phyloP scores from a whole-genome alignment of 2,329 filamentous ascomycete species.

The Dothideomycetes sp. region DNA sequence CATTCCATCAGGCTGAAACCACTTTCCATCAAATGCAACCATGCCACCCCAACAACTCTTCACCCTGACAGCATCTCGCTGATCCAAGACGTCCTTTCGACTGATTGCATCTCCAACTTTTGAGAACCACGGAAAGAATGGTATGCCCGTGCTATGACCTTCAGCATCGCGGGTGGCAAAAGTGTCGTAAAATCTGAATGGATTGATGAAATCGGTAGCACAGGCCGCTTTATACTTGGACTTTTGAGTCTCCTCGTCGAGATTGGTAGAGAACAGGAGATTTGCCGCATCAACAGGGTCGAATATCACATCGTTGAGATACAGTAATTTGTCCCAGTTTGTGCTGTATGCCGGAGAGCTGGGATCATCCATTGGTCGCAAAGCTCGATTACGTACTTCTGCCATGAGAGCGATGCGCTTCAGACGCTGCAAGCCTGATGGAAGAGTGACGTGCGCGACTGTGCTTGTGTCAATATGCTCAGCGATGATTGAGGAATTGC shows the following conservation, averaged over 20 bases:
- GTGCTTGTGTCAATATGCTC: conserved; percentile 47
- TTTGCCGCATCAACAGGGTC: conserved; percentile 48
- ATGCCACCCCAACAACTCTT: conserved; percentile 71
- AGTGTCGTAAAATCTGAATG: conserved; percentile 61
- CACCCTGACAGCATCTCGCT: conserved; percentile 55
- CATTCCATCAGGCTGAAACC: conserved; percentile 35
- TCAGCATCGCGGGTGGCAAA: conserved; percentile 60
- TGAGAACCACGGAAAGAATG: conserved; percentile 59
- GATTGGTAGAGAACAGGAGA: conserved; percentile 53
- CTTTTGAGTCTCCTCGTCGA: conserved; percentile 36
- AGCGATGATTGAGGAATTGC: conserved; percentile 42
- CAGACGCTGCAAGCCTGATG: conserved; percentile 50
- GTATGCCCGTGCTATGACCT: conserved; percentile 51
- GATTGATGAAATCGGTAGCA: conserved; percentile 57
- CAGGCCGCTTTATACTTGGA: conserved; percentile 56
- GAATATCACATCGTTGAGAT: conserved; percentile 58
- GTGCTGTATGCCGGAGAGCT: conserved; percentile 31
- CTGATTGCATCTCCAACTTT: conserved; percentile 37
- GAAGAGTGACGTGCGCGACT: conserved; percentile 50
- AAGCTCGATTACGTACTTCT: conserved; percentile 59
- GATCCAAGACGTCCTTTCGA: conserved; percentile 51
- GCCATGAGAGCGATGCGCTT: conserved; percentile 67
- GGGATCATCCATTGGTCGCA: conserved; percentile 48
- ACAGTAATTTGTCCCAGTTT: conserved; percentile 45
- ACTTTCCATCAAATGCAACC: conserved; percentile 53